Base-by-base conservation (phyloP, 179 eudicot species). In the Spergularia azorica region DNA sequence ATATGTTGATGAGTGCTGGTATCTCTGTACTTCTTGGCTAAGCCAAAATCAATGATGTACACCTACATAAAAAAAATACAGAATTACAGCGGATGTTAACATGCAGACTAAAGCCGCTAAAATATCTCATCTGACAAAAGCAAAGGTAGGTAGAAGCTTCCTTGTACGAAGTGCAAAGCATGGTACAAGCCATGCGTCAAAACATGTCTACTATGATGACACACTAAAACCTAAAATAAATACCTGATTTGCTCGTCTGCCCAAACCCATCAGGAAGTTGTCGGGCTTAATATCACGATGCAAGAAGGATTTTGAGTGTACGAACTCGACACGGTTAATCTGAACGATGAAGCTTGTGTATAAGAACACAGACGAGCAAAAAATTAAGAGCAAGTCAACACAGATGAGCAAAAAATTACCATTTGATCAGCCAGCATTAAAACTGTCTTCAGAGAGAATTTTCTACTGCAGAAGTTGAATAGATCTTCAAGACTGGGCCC, bases 281-380 rank as follows among this genome's bases (percentile, higher is more conserved):
- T 96, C 98, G 13, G 99, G 99, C 84, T 94, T 96, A 59, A 96
- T 96, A 86, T 96, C 99, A 66, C 99, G 92, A 79, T 96, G 99
- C 65, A 94, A 83, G 82, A 92, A 94, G 46, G 96, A 92, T 82
- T 89, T 94, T 18, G 91, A 85, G 80, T 94, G 98, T 67, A 94
- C 89, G 86, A 89, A 94, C 84, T 94, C 97, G 76, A 94, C 83
- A 18, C 98, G 96, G 77, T 92, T 94, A 76, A 94, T 92, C 98
- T 94, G 88, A 57, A 70, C 51, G 15, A 63, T 41, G 36, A 77
- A 64, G 51, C 16, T 17, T 54, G 66, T 57, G 61, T 68, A 36
- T 82, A 48, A 72, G 65, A 26, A 54, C 57, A 63, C 5, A 9
- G 16, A 11, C 26, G 10, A 2, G 61, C 51, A 57, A 7, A 11